Evolutionary conservation across 2,329 filamentous ascomycete species (phyloP).

Genomic region (Pseudocercospora macadamiae): DNA sequence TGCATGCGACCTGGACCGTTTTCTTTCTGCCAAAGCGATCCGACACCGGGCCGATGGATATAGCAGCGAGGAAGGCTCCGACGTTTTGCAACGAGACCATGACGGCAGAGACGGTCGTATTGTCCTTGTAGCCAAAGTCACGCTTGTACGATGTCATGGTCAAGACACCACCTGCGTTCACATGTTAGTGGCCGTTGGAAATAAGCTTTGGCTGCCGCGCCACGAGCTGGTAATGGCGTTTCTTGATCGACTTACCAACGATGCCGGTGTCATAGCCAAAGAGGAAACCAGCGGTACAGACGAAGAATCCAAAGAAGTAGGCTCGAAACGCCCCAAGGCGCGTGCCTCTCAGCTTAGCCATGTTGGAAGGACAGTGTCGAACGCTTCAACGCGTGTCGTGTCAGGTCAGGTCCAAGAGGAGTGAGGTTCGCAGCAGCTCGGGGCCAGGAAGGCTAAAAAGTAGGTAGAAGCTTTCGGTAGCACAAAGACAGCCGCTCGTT

Average conservation of each 20-base stretch:
- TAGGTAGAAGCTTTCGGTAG: background rate
- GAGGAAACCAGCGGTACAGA: conserved; percentile 30
- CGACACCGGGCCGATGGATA: conserved; percentile 54
- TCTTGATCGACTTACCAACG: conserved; percentile 29
- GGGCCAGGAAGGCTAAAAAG: background rate
- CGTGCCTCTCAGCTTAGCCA: conserved; percentile 30
- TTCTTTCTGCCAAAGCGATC: conserved; percentile 50
- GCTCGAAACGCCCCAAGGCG: conserved; percentile 29
- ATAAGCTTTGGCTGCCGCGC: conserved; percentile 1
- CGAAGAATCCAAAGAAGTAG: conserved; percentile 33
- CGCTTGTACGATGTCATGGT: conserved; percentile 32
- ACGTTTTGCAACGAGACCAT: conserved; percentile 56
- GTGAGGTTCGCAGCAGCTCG: too few relatives aligned
- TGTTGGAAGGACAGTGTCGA: conserved; percentile 4
- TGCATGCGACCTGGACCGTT: conserved; percentile 50
- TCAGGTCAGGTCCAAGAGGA: too few relatives aligned
- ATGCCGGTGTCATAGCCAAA: conserved; percentile 52
- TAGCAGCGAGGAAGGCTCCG: conserved; percentile 57
- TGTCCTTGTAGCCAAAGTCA: conserved; percentile 33
- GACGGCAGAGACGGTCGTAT: conserved; percentile 41
- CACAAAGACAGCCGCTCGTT: background rate
- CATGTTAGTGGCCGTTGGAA: background rate
- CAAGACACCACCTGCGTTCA: conserved; percentile 40
- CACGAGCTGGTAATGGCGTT: background rate
- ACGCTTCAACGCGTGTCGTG: background rate